These are phyloP conservation scores for Streptanthus diversifolius DNA, from an alignment of 345 rosid species.

Conservation along the genomic window DNA sequence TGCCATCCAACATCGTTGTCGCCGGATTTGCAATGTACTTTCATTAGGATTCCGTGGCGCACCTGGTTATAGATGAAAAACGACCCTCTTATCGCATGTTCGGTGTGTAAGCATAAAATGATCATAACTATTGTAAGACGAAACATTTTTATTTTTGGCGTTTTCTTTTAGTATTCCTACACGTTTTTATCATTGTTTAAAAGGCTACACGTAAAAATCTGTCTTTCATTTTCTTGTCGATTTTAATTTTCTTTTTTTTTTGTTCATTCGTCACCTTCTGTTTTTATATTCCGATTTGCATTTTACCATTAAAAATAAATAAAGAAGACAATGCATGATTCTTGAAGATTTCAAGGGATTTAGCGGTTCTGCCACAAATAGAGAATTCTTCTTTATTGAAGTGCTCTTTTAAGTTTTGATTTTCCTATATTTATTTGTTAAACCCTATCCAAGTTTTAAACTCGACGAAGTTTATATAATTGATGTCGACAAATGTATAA, in stretches of 20 bases:
- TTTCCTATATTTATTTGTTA: neutral
- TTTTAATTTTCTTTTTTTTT: neutral
- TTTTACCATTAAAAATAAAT: neutral
- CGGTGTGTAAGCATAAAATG: neutral
- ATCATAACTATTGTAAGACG: conserved; percentile 4
- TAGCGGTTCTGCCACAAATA: neutral
- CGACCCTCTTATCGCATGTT: conserved; percentile 10
- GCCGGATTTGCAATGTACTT: conserved; percentile 9
- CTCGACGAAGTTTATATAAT: neutral
- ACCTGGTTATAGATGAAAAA: conserved; percentile 8
- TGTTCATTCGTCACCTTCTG: neutral
- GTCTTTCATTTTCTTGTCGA: neutral
- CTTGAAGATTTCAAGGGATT: neutral
- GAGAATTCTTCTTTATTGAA: neutral
- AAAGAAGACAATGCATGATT: neutral
- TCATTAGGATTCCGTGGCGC: neutral
- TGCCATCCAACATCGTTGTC: neutral
- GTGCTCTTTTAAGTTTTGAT: neutral
- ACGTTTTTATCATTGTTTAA: neutral
- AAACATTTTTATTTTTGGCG: neutral
- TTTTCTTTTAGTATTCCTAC: too few species aligned
- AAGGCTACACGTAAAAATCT: neutral
- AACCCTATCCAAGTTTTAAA: neutral
- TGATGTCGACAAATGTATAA: neutral
- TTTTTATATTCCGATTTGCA: neutral